Base-by-base conservation (phyloP, 176 grass and related monocot genomes). In the Zea mays region DNA sequence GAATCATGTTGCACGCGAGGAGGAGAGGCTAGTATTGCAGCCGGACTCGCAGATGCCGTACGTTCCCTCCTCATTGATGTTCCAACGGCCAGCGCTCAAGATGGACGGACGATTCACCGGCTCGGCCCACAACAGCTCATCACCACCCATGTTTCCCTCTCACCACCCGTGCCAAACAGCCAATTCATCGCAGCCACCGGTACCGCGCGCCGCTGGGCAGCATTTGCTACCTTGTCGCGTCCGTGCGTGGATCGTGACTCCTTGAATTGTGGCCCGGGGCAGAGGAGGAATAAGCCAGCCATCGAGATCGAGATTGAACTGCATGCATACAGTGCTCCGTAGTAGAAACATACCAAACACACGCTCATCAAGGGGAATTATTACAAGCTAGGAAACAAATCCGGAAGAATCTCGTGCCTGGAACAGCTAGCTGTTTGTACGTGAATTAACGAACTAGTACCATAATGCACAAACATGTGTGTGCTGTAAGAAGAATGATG, bases 61-160 rank as follows among this genome's bases (percentile, higher is more conserved):
- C n/a, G n/a, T n/a, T n/a, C n/a, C n/a, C n/a, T n/a, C 16, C 10
- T 72, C 86, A 88, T 80, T 59, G 57, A 88, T 66, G 71, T 60
- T 13, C 45, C 75, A 16, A 76, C 81, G 37, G 62, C 55, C 81
- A 70, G 11, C 45, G 41, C 16, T 48, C 11, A 11, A 59, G 49
- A 42, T 56, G 39, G 57, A 67, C 6, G 36, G 3, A 39, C 7
- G 38, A n/a, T n/a, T n/a, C n/a, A n/a, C n/a, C n/a, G n/a, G n/a
- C n/a, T n/a, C n/a, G n/a, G n/a, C n/a, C n/a, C n/a, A n/a, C n/a
- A n/a, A n/a, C 34, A 41, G 16, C 35, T 51, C 71, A 48, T 14
- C 65, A 33, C 78, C 59, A 54, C 11, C n/a, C n/a, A n/a, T n/a
- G 21, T 6, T 16, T 7, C 19, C n/a, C 6, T 46, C 41, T 13